Evolutionary conservation across 257 asterid species (phyloP).

Genomic region (Solanum microdontum): DNA sequence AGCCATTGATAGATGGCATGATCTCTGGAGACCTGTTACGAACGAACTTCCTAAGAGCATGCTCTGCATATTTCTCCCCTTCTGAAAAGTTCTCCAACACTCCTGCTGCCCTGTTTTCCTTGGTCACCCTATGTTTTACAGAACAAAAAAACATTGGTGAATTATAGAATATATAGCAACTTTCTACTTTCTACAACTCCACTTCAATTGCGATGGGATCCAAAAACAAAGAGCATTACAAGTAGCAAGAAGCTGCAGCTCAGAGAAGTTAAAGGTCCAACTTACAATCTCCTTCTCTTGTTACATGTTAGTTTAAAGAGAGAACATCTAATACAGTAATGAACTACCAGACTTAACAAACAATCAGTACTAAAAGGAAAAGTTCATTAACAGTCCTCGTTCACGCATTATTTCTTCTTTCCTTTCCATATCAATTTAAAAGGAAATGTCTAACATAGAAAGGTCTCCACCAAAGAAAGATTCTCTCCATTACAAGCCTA

Average conservation of each 20-base stretch:
- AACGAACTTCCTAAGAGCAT: conserved; percentile 55
- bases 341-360: background rate
- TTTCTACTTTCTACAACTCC: background rate
- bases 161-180: background rate
- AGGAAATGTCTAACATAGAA: too few species aligned
- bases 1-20: conserved; percentile 66
- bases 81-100: conserved; percentile 58
- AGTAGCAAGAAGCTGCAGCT: background rate
- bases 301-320: background rate
- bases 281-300: background rate
- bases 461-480: background rate
- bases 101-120: conserved; percentile 78
- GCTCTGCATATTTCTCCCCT: conserved; percentile 64
- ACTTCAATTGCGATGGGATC: background rate
- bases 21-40: conserved; percentile 58
- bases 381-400: background rate
- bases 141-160: background rate
- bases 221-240: background rate
- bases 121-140: conserved; percentile 40
- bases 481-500: background rate
- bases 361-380: background rate
- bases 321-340: background rate
- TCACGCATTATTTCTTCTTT: background rate
- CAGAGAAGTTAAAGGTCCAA: background rate
- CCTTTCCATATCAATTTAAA: too few species aligned